phyloP scores from a whole-genome alignment of 2,329 filamentous ascomycete genomes.

The Exophiala spinifera region DNA sequence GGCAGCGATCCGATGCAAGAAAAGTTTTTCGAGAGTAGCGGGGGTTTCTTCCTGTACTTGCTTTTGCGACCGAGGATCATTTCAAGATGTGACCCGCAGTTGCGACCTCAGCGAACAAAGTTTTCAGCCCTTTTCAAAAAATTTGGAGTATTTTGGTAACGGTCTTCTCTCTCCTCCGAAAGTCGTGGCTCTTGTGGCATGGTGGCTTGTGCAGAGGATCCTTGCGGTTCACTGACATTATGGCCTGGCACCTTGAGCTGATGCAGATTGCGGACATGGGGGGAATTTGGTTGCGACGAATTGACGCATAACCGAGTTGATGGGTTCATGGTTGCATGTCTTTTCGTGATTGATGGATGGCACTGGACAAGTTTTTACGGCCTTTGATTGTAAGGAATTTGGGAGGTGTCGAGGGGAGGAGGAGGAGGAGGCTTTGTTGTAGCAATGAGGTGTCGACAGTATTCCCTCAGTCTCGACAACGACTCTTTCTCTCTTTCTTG shows the following conservation, averaged over 20 bases:
- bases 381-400: too few species aligned
- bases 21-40: slow-evolving; percentile 15
- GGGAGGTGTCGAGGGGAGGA: neutral
- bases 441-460: neutral
- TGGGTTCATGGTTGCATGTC: neutral
- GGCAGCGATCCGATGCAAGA: neutral
- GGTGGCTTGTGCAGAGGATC: slow-evolving; percentile 6
- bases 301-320: neutral
- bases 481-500: neutral
- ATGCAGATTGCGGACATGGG: neutral
- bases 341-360: neutral
- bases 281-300: neutral
- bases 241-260: slow-evolving; percentile 7
- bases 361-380: neutral
- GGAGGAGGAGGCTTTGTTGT: too few species aligned
- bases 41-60: slow-evolving; percentile 12
- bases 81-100: neutral
- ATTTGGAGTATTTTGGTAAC: neutral
- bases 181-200: slow-evolving; percentile 3
- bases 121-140: neutral
- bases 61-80: neutral
- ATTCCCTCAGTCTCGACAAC: neutral
- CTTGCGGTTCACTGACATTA: neutral
- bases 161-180: too few species aligned
- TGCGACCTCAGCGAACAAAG: neutral